phyloP scores from a whole-genome alignment of 106 monocot genomes.

The Platanthera guangdongensis region DNA sequence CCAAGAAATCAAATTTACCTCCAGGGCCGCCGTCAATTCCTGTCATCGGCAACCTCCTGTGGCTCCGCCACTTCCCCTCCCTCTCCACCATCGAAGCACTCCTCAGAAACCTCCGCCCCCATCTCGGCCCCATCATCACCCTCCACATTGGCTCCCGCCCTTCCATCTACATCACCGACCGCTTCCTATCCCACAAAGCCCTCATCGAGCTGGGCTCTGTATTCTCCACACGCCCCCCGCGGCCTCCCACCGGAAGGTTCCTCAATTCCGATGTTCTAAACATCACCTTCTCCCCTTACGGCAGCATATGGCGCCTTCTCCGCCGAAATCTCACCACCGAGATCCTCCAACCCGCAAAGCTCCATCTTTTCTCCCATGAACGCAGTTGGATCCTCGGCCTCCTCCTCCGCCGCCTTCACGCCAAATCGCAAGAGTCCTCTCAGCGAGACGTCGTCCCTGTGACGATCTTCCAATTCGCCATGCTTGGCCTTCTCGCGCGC shows the following conservation, averaged over 20 bases:
- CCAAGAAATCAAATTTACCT: neutral
- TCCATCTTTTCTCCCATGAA: neutral
- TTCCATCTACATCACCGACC: conserved; percentile 8
- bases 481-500: conserved; percentile 6
- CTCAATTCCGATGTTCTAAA: neutral
- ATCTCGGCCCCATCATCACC: conserved; percentile 9
- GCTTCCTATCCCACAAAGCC: neutral
- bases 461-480: conserved; percentile 9
- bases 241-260: neutral
- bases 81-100: neutral
- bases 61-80: neutral
- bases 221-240: neutral
- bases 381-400: conserved; percentile 12
- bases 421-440: neutral
- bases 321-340: conserved; percentile 11
- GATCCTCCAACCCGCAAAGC: neutral
- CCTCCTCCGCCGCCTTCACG: neutral
- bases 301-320: conserved; percentile 3
- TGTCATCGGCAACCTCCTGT: conserved; percentile 13
- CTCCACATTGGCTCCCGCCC: conserved; percentile 3
- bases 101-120: neutral
- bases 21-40: conserved; percentile 13
- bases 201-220: conserved; percentile 12
- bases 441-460: neutral
- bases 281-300: conserved; percentile 9